These are phyloP conservation scores for Erodium texanum DNA, from an alignment of 441 rosid species.

Conservation along the genomic window DNA sequence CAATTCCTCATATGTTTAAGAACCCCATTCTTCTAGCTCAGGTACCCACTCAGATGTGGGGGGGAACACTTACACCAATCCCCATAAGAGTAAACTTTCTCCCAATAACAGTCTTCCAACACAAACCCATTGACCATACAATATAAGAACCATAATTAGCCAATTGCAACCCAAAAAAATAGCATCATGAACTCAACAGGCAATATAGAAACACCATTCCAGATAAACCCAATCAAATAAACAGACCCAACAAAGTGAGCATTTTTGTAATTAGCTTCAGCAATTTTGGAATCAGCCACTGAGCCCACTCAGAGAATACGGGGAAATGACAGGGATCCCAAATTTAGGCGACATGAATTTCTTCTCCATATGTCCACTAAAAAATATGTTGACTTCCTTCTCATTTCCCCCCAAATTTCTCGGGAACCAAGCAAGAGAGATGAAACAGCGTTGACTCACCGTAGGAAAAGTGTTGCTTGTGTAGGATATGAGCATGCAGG, in stretches of 20 bases:
- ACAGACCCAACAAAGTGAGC: not conserved
- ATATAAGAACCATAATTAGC: not conserved
- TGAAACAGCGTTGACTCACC: constrained; percentile 9
- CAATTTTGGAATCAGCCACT: not conserved
- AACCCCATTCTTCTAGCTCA: not conserved
- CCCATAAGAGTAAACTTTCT: not conserved
- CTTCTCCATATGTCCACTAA: not conserved
- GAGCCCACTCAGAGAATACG: constrained; percentile 11
- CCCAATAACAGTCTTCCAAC: not conserved
- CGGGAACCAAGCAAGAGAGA: constrained; percentile 17
- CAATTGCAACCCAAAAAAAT: not conserved
- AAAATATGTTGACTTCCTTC: not conserved
- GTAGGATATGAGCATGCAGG: constrained; percentile 9
- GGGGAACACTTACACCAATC: not conserved
- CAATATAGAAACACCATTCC: not conserved
- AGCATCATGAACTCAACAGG: not conserved
- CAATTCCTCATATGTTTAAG: not conserved
- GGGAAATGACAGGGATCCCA: not conserved
- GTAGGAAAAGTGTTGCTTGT: not conserved
- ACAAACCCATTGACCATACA: not conserved
- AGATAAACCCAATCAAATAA: not conserved
- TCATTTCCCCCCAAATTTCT: constrained; percentile 16
- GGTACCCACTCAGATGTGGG: not conserved
- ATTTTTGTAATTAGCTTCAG: not conserved
- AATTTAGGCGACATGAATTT: not conserved